These are phyloP conservation scores for Globisporangium lucens DNA, from an alignment of 352 stramenopile species.

Conservation along the genomic window DNA sequence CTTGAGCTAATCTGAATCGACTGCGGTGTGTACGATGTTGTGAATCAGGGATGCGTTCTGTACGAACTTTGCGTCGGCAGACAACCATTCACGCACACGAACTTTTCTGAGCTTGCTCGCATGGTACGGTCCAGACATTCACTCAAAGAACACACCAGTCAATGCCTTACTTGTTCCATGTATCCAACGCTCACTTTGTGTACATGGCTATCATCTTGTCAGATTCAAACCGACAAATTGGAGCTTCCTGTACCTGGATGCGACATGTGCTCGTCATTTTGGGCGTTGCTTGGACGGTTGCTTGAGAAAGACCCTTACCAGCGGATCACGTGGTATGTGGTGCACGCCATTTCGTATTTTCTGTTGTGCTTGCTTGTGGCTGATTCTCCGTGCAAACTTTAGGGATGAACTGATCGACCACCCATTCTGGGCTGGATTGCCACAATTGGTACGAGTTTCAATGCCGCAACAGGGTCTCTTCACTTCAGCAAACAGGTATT, in stretches of 20 bases:
- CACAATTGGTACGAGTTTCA: slow-evolving; percentile 23
- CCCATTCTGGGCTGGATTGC: slow-evolving; percentile 55
- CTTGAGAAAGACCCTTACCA: slow-evolving; percentile 71
- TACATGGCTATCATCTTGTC: slow-evolving; percentile 3
- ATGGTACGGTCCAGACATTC: slow-evolving; percentile 36
- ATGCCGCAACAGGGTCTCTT: slow-evolving; percentile 73
- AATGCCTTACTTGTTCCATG: neutral
- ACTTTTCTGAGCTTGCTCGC: slow-evolving; percentile 64
- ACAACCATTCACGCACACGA: slow-evolving; percentile 70
- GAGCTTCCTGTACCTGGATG: slow-evolving; percentile 42
- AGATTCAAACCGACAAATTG: slow-evolving; percentile 72
- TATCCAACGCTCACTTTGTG: neutral
- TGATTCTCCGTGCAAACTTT: neutral
- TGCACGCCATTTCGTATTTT: neutral
- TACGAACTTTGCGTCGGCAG: slow-evolving; percentile 69
- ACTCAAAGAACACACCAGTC: neutral
- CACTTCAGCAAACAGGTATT: slow-evolving; percentile 20
- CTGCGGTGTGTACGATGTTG: neutral
- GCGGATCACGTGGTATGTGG: slow-evolving; percentile 67
- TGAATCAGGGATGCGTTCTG: slow-evolving; percentile 67
- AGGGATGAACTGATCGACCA: slow-evolving; percentile 69
- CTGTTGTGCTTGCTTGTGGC: neutral
- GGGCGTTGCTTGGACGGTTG: slow-evolving; percentile 48
- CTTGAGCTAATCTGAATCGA: neutral
- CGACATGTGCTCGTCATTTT: slow-evolving; percentile 56